Base-by-base conservation (phyloP, 1,139 yeast genomes). In the Diutina scorzettiae region DNA sequence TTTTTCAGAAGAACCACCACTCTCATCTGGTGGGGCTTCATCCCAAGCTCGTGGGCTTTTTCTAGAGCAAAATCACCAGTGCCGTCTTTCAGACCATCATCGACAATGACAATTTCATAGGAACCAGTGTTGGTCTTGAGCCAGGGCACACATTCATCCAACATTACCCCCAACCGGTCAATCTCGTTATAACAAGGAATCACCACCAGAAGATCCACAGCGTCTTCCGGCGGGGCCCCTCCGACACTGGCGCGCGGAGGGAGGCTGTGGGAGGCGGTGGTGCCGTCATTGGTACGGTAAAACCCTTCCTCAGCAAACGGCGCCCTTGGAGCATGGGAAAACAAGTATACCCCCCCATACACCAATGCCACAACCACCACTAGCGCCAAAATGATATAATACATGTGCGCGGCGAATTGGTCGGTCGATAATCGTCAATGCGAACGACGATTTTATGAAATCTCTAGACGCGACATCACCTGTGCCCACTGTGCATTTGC, bases 101-200 rank as follows among this genome's bases (percentile, higher is more conserved):
- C 97, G 14, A 91, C 91, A 20, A 91, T 70, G 31, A 91, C 49
- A 41, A 91, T 76, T 60, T 91, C 98, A 73, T 79, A 89, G 18
- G 50, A 54, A 1, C 33, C 37, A 46, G 63, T 66, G 6, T 59
- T 49, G 3, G 47, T 39, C 29, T 69, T 58, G 47, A 93, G 65
- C 50, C 71, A 76, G 9, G 60, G 73, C 34, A 85, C 69, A 2
- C 93, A 73, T 47, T 91, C 97, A 43, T 76, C 79, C 44, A 91
- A 66, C 94, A 91, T 85, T 41, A 63, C 58, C 25, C 76, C 75
- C 46, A 91, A 69, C 45, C 98, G 69, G 19, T 67, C 59, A 1
- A 82, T 78, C 60, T 91, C 98, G 57, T 91, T 91, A 57, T 74
- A 91, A 56, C 96, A 87, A 8, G 98, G 98, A 16, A 91, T 74